Evolutionary conservation across 345 rosid species (phyloP).

Genomic region (Corymbia maculata): DNA sequence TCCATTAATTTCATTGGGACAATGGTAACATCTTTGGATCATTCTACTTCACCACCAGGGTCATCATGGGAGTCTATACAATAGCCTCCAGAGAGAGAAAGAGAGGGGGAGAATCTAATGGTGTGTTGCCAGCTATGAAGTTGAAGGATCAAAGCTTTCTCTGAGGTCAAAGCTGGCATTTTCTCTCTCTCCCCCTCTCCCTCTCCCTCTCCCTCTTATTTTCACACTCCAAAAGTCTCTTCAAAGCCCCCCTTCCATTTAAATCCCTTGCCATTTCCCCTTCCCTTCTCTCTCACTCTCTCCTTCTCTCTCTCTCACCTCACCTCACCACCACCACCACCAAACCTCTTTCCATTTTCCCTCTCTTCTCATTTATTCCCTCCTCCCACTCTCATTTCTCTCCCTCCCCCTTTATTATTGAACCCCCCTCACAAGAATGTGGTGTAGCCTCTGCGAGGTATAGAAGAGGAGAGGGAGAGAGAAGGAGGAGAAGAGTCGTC

Average conservation of each 20-base stretch:
- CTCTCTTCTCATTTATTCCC: conserved; percentile 7
- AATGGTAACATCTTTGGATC: neutral
- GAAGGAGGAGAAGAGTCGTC: neutral
- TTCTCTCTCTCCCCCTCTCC: neutral
- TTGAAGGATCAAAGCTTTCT: conserved; percentile 60
- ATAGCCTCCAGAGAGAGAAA: neutral
- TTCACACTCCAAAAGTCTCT: neutral
- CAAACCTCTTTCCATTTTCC: neutral
- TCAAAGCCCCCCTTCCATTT: neutral
- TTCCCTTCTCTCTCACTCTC: neutral
- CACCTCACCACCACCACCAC: neutral
- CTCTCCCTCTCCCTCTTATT: neutral
- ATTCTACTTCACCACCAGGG: neutral
- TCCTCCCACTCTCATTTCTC: conserved; percentile 10
- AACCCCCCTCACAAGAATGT: conserved; percentile 10
- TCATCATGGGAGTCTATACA: neutral
- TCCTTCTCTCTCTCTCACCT: neutral
- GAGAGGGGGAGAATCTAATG: conserved; percentile 25
- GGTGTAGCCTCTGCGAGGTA: conserved; percentile 6
- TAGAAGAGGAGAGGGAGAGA: neutral
- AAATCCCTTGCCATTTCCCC: neutral
- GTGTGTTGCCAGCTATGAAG: conserved; percentile 78
- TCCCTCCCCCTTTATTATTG: conserved; percentile 13
- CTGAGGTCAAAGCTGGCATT: conserved; percentile 83
- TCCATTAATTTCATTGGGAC: neutral